Conservation (phyloP, 148 eudicot genomes). For the Vaccinium vitisidaea region DNA sequence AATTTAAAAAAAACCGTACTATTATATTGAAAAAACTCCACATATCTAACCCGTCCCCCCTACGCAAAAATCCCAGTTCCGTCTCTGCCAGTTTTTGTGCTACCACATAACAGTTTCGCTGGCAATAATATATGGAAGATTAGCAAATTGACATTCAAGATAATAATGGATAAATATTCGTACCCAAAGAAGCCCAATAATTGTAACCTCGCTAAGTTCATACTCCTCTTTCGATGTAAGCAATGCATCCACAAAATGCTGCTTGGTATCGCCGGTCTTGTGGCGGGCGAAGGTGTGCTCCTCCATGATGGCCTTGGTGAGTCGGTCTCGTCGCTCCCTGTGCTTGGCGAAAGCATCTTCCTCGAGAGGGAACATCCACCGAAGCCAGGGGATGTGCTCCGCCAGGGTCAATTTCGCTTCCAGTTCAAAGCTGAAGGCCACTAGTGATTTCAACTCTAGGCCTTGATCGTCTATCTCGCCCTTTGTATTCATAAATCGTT, state of each 20-base stretch:
- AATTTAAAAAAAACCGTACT: no score
- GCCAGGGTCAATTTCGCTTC: constrained; percentile 50
- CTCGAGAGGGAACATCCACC: constrained; percentile 65
- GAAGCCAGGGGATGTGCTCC: constrained; percentile 68
- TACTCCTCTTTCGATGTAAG: constrained; percentile 62
- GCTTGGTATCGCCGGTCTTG: constrained; percentile 48
- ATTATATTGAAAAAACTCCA: no score
- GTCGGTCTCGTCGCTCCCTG: constrained; percentile 47
- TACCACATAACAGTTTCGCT: no score
- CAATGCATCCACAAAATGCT: constrained; percentile 83
- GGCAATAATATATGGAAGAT: not conserved
- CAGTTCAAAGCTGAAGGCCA: constrained; percentile 45
- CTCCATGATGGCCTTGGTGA: constrained; percentile 70
- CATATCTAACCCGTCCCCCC: no score
- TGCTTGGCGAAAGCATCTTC: constrained; percentile 55
- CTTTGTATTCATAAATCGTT: constrained; percentile 62
- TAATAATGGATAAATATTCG: not conserved
- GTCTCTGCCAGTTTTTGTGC: no score
- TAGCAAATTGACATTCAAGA: not conserved
- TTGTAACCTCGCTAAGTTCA: constrained; percentile 77
- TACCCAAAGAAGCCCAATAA: constrained; percentile 85
- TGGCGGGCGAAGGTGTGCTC: constrained; percentile 57
- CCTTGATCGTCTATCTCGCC: constrained; percentile 73
- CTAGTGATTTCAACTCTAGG: constrained; percentile 66
- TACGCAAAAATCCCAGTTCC: no score